A percentile compares a stretch with the other conserved stretches of the same genome.
Evolutionary conservation across 23 red algal genomes (phyloP).

Genomic region (Pyropia haitanensis): DNA sequence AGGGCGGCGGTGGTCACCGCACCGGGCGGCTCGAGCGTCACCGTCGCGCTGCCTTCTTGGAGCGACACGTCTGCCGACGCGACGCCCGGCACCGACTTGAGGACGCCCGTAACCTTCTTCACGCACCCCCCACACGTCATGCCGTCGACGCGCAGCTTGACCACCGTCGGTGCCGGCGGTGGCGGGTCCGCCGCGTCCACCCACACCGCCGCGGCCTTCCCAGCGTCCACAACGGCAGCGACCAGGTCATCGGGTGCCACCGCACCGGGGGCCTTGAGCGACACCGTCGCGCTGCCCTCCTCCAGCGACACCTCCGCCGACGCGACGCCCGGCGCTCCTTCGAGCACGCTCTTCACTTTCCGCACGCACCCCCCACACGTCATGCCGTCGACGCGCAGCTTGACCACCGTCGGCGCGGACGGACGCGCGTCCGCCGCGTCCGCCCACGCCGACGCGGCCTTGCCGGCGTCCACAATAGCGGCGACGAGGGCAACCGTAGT

Average conservation of each 20-base stretch:
- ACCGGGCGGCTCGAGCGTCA: background rate
- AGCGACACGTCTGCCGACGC: too few species aligned
- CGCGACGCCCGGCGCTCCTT: background rate
- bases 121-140: slow-evolving; percentile 33
- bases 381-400: slow-evolving; percentile 4
- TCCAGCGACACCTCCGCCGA: background rate
- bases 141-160: slow-evolving; percentile 17
- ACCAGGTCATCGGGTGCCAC: too few species aligned
- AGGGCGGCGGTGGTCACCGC: background rate
- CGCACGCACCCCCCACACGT: background rate
- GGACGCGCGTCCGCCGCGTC: background rate
- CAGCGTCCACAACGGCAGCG: too few species aligned
- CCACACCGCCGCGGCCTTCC: too few species aligned
- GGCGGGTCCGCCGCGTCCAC: too few species aligned
- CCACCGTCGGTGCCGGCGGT: background rate
- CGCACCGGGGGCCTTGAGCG: too few species aligned
- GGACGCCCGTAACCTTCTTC: too few species aligned
- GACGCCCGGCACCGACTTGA: too few species aligned
- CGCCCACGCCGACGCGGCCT: slow-evolving; percentile 7
- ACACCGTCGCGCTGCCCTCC: too few species aligned
- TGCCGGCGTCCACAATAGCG: slow-evolving; percentile 20
- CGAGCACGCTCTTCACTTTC: background rate
- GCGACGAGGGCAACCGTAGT: slow-evolving; percentile 1
- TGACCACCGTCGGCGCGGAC: background rate
- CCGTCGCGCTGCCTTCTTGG: slow-evolving; percentile 6